Base-by-base conservation (phyloP, 352 stramenopile genomes). In the Globisporangium carolinianum region DNA sequence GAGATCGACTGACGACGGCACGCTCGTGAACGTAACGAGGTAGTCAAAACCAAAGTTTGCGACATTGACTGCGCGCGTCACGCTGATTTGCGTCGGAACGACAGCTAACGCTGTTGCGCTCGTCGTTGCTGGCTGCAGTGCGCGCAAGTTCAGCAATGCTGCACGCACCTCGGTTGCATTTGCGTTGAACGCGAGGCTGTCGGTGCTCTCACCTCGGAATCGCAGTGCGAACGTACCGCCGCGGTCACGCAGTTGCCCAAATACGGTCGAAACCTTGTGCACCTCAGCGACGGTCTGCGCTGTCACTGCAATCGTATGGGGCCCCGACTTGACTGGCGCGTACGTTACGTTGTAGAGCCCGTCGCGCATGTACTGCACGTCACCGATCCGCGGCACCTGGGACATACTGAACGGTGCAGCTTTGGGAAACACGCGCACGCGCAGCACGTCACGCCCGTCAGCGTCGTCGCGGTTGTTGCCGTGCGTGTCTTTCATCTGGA, bases 301-400 rank as follows among this genome's bases (percentile, higher is more conserved):
- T 3, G 94, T 83, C 6, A 98, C 72, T 0, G 75, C 76, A 35
- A 98, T 69, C 0, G 88, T 97, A 67, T 98, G 90, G 14, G 71
- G 63, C 1, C 88, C 90, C 42, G 82, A 96, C 41, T 81, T 71
- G 46, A 89, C 71, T 1, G 93, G 90, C 1, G 75, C 68, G 68
- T 97, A 98, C 12, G 62, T 79, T 15, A 97, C 75, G 12, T 83
- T 82, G 74, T 97, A 97, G 32, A 80, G 57, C 10, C 92, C 91
- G 38, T 93, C 80, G 6, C 60, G 69, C 17, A 85, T 51, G 50
- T 89, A 90, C 6, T 53, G 53, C 0, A 97, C 75, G 4, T 56
- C 58, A 14, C 72, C 83, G 3, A 79, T 56, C 0, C 63, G 47
- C 0, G 71, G 63, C 5, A 69, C 36, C 53, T 75, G 63, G 0